Percentiles rank a stretch among this genome's conserved stretches.
Evolutionary conservation across 2,329 filamentous ascomycete genomes (phyloP).

Genomic region (Purpureocillium takamizusanense): DNA sequence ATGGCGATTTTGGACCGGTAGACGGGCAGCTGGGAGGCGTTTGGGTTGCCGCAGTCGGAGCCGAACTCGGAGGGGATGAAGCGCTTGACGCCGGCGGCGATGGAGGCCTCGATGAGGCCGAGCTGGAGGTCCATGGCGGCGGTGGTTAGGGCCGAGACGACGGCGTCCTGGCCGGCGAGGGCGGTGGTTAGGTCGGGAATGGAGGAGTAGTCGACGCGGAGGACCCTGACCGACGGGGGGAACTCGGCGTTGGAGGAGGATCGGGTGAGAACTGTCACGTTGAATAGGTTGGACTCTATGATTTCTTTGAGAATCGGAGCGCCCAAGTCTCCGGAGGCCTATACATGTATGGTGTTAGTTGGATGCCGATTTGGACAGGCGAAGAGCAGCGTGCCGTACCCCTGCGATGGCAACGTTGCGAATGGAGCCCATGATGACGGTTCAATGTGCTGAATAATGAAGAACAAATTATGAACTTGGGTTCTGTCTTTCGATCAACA

Average conservation of each 20-base stretch:
- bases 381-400: no score
- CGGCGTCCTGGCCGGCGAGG: slow-evolving; percentile 42
- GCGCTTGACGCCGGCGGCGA: slow-evolving; percentile 44
- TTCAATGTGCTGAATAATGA: no score
- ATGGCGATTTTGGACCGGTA: slow-evolving; percentile 10
- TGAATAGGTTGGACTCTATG: slow-evolving; percentile 22
- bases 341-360: neutral
- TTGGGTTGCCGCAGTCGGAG: slow-evolving; percentile 12
- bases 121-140: slow-evolving; percentile 26
- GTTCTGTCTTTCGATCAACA: no score
- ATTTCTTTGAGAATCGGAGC: slow-evolving; percentile 16
- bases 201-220: slow-evolving; percentile 20
- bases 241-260: no score
- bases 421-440: neutral
- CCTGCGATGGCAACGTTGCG: no score
- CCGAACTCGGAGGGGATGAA: slow-evolving; percentile 47
- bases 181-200: slow-evolving; percentile 32
- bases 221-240: slow-evolving; percentile 16
- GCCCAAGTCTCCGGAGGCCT: slow-evolving; percentile 17
- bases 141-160: slow-evolving; percentile 23
- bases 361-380: no score
- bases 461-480: no score
- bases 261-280: slow-evolving; percentile 37
- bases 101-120: slow-evolving; percentile 43
- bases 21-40: slow-evolving; percentile 8